Conservation (phyloP, 2,329 filamentous ascomycete species). For the Albifimbria verrucaria region DNA sequence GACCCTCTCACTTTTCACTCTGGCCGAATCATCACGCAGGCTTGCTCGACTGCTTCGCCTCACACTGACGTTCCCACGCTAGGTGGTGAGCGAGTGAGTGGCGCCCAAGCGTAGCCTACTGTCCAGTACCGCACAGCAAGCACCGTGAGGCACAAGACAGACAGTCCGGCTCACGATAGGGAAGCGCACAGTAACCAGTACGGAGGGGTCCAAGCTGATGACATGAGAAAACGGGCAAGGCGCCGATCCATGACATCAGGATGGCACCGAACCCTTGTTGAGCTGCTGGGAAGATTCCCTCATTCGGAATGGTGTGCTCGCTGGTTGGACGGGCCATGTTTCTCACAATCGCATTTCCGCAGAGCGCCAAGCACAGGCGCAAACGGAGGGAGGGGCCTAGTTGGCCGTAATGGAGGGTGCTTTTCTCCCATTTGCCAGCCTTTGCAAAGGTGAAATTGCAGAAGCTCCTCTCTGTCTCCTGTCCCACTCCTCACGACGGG, state of each 20-base stretch:
- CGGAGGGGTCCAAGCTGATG: not conserved
- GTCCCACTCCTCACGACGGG: no score
- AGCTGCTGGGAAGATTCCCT: not conserved
- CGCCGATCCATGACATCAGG: slow-evolving; percentile 3
- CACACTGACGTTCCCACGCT: no score
- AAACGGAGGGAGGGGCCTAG: not conserved
- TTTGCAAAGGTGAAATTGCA: not conserved
- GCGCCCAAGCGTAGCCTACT: no score
- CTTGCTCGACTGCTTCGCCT: no score
- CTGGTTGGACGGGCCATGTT: not conserved
- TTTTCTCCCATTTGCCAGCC: not conserved
- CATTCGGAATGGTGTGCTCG: not conserved
- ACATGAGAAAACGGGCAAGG: not conserved
- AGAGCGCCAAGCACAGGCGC: not conserved
- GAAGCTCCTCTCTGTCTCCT: not conserved
- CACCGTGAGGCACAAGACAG: no score
- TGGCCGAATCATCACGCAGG: no score
- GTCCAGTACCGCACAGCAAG: no score
- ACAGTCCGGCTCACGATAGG: no score
- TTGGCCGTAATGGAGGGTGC: not conserved
- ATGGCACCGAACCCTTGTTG: not conserved
- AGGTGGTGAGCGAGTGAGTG: no score
- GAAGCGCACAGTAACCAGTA: not conserved
- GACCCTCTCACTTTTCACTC: no score
- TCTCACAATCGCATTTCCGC: not conserved